Base-by-base conservation (phyloP, 2,329 filamentous ascomycete genomes). In the Botryotinia convoluta region DNA sequence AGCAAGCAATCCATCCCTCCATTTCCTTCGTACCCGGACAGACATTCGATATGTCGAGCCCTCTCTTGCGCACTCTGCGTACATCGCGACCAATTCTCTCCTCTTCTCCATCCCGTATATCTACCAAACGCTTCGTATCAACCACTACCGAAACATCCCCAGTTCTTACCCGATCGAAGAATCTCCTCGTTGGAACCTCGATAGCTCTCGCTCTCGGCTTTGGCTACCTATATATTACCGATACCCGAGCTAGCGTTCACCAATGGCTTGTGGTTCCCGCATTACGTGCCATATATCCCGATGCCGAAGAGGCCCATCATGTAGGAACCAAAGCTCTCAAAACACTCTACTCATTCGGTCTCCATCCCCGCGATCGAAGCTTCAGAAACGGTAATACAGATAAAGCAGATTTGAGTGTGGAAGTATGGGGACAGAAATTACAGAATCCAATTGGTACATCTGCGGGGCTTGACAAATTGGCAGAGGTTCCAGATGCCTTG, bases 391-490 rank as follows among this genome's bases (percentile, higher is more conserved):
- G 72, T 14, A 69, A 44, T 18, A 57, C 74, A 2, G 75, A 83
- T 57, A 54, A 64, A 7, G 81, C 80, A 6, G 84, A 83, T 69
- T 78, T 87, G 45, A 81, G 82, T 12, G 80, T 85, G 22, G 80
- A 80, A 81, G 91, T 98, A 32, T 98, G 97, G 81, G 94, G 92
- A 51, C 88, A 92, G 75, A 87, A 85, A 6, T 84, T 99, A 64
- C 86, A 88, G 79, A 98, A 98, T 83, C 96, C 96, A 1, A 90
- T 99, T 79, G 96, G 92, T 73, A 97, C 97, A 76, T 97, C 94
- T n/a, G 96, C 94, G 8, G 96, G 96, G 16, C 90, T 99, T 61
- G 96, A 98, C 85, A 98, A 99, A 86, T 89, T 97, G 80, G 96
- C 91, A 71, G 93, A 97, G 75, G 91, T 98, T 71, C 93, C 95